phyloP scores from a whole-genome alignment of 768 basidiomycete species.

The Strobilomyces dryophilus region DNA sequence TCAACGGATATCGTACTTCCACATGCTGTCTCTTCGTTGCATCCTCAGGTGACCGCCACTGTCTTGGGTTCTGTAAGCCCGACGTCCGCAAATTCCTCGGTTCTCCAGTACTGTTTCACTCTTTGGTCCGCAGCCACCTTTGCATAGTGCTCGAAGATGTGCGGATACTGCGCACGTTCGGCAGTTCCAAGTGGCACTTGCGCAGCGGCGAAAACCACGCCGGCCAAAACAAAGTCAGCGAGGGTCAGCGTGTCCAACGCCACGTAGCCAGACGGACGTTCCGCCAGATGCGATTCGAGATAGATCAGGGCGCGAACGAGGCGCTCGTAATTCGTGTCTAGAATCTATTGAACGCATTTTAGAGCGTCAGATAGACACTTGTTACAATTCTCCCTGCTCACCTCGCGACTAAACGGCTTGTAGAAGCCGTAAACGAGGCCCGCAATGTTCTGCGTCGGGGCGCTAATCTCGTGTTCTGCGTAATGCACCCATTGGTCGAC shows the following conservation, averaged over 20 bases:
- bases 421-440: slow-evolving; percentile 2
- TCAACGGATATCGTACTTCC: not conserved
- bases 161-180: slow-evolving; percentile 12
- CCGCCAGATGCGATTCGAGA: slow-evolving; percentile 17
- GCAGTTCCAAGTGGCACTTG: slow-evolving; percentile 6
- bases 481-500: slow-evolving; percentile 14
- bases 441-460: not conserved
- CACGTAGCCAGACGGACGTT: slow-evolving; percentile 9
- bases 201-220: slow-evolving; percentile 2
- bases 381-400: not conserved
- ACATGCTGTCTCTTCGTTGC: not conserved
- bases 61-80: slow-evolving; percentile 1
- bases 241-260: slow-evolving; percentile 11
- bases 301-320: slow-evolving; percentile 1
- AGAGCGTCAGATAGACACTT: not conserved
- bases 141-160: slow-evolving; percentile 15
- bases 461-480: slow-evolving; percentile 12
- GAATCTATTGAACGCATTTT: not conserved
- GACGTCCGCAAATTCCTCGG: slow-evolving; percentile 5
- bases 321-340: not conserved
- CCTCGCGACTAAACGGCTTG: slow-evolving; percentile 7
- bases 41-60: not conserved
- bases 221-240: slow-evolving; percentile 17
- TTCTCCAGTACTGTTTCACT: slow-evolving; percentile 12
- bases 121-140: slow-evolving; percentile 17